A percentile compares a stretch with the other conserved stretches of the same genome.
These are phyloP conservation scores for Polygonum maritimum DNA, from an alignment of 148 eudicot species.

Conservation along the genomic window DNA sequence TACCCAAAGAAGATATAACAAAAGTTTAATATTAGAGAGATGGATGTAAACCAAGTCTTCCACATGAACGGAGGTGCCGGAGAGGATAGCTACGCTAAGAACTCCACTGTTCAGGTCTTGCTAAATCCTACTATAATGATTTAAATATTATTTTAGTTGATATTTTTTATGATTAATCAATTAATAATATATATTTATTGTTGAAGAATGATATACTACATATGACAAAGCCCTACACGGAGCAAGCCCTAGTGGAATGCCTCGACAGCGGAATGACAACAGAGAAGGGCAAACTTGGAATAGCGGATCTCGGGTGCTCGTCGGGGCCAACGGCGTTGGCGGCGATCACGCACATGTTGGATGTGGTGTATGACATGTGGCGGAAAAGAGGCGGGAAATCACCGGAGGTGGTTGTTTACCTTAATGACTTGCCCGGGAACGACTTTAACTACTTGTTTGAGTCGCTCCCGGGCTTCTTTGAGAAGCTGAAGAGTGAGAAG, in stretches of 20 bases:
- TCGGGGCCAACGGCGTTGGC: conserved; percentile 47
- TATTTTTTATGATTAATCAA: neutral
- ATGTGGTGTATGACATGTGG: conserved; percentile 4
- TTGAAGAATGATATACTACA: conserved; percentile 41
- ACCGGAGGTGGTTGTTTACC: conserved; percentile 34
- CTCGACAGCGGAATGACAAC: neutral
- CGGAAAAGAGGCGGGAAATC: neutral
- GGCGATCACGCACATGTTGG: conserved; percentile 21
- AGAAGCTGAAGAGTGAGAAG: conserved; percentile 14
- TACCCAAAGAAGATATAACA: no score
- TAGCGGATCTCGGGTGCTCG: conserved; percentile 66
- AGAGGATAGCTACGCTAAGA: conserved; percentile 6
- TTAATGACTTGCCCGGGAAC: conserved; percentile 64
- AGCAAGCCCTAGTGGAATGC: conserved; percentile 23
- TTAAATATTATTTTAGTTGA: neutral
- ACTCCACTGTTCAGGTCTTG: conserved; percentile 11
- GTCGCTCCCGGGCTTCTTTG: conserved; percentile 24
- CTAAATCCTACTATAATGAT: neutral
- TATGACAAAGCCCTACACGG: conserved; percentile 24
- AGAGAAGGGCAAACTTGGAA: conserved; percentile 16
- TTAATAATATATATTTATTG: neutral
- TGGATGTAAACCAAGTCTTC: conserved; percentile 2
- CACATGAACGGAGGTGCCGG: conserved; percentile 16
- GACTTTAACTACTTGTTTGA: conserved; percentile 52
- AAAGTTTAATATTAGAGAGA: neutral